Conservation (phyloP, 2,329 filamentous ascomycete species). For the Proliferodiscus dingleyae region DNA sequence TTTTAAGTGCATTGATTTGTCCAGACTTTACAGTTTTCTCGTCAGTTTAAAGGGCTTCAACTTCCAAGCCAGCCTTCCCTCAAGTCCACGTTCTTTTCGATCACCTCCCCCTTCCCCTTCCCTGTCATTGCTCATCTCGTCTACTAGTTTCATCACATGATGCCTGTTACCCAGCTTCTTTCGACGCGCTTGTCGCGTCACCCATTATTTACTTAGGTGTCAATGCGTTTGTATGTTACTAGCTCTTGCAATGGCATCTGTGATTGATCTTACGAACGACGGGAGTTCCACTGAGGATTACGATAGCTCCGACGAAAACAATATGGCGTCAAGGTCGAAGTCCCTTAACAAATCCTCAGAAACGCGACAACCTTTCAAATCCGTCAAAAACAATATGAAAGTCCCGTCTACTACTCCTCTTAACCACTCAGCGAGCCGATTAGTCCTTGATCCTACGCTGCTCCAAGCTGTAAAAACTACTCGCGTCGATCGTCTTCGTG, state of each 20-base stretch:
- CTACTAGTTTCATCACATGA: background rate
- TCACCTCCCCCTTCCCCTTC: too few relatives aligned
- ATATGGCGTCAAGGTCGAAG: background rate
- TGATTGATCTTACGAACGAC: background rate
- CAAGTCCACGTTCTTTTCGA: too few relatives aligned
- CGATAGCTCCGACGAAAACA: background rate
- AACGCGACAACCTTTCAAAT: background rate
- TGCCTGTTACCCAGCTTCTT: background rate
- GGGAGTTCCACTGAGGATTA: background rate
- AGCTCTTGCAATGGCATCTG: background rate
- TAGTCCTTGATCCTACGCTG: background rate
- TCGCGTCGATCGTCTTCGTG: background rate
- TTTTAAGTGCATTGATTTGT: too few relatives aligned
- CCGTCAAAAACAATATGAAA: background rate
- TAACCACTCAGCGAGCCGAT: background rate
- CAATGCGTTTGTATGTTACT: background rate
- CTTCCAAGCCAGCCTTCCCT: too few relatives aligned
- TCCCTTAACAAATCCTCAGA: background rate
- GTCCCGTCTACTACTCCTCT: background rate
- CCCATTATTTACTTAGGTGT: background rate
- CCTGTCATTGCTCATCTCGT: too few relatives aligned
- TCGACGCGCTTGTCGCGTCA: background rate
- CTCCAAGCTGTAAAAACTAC: background rate
- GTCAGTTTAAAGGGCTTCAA: too few relatives aligned
- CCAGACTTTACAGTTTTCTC: too few relatives aligned